Percentiles rank a stretch among this genome's conserved stretches.
These are phyloP conservation scores for Trichoderma asperellum DNA, from an alignment of 2,329 filamentous ascomycete species.

Conservation along the genomic window DNA sequence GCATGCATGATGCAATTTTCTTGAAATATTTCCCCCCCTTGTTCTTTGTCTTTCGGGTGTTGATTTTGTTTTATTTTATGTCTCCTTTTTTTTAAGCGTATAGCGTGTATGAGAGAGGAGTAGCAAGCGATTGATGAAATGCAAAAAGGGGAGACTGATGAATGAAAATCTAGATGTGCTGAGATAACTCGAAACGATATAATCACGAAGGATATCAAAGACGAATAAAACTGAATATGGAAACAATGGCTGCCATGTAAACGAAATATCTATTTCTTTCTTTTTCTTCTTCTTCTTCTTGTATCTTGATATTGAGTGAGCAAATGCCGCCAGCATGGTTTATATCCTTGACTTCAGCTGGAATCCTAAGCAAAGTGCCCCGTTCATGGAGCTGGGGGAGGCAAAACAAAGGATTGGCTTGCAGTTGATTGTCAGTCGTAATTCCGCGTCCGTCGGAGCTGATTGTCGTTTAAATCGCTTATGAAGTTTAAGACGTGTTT, in stretches of 20 bases:
- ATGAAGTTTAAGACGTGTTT: neutral
- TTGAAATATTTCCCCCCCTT: no score
- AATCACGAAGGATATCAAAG: neutral
- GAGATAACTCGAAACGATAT: neutral
- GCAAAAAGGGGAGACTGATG: neutral
- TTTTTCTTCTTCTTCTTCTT: neutral
- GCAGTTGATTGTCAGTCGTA: neutral
- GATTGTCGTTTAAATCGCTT: neutral
- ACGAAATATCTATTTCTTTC: neutral
- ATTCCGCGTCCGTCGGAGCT: conserved; percentile 7
- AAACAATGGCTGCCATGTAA: neutral
- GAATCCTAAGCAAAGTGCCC: neutral
- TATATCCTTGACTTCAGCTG: neutral
- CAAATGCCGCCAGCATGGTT: neutral
- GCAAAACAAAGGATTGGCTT: neutral
- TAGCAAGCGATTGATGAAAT: neutral
- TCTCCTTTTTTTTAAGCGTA: neutral
- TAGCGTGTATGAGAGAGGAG: neutral
- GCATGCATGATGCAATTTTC: neutral
- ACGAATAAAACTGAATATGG: neutral
- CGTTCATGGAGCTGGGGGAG: neutral
- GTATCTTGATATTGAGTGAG: neutral
- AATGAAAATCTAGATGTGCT: neutral
- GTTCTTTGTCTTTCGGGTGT: neutral
- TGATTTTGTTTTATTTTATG: neutral